Evolutionary conservation across 768 basidiomycete species (phyloP), one percentile per base, ranked within the genome.

Genomic region (Suillus sp.): DNA sequence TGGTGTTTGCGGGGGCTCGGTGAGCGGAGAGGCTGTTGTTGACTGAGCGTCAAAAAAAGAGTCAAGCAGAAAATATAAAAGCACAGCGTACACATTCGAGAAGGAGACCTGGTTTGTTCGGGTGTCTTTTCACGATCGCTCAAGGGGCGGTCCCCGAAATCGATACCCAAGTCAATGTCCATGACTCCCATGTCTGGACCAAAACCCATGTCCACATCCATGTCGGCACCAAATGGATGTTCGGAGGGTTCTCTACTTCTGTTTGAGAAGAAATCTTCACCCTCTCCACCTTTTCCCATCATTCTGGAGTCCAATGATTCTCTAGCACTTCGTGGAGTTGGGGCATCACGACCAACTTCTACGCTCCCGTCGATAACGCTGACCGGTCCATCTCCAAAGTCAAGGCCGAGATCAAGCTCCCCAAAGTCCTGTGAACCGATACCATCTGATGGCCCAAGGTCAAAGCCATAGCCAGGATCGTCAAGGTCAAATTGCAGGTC

Each of bases 371-470:
- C 78, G 18, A 69, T 48, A 59, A 70, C 59, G 61, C 77, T 72
- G 40, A 71, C 72, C 13, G 81, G 79, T 50, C 84, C 84, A 64
- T 87, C 90, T 53, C 86, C 93, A 72, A 92, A 91, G 68, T 89
- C 86, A 59, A 94, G 82, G 61, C 89, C 92, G 34, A 95, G 80
- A 72, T 93, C 92, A 34, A 90, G 71, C 45, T 87, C 88, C 62
- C 69, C 75, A 71, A 89, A 91, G 72, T 92, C 92, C 72, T 93
- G 90, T 3, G 93, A 94, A 25, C 91, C 93, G 67, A 95, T 92
- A 38, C 92, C 93, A 67, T 90, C 91, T 0, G 85, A 84, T 18
- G 89, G 89, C 3, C 89, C 91, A 53, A 93, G 82, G 68, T 91
- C 92, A 64, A 92, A 92, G n/a, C 86, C 86, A 67, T 88, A 89